phyloP scores from a whole-genome alignment of 257 asterid genomes.

The Capsicum rhomboideum region DNA sequence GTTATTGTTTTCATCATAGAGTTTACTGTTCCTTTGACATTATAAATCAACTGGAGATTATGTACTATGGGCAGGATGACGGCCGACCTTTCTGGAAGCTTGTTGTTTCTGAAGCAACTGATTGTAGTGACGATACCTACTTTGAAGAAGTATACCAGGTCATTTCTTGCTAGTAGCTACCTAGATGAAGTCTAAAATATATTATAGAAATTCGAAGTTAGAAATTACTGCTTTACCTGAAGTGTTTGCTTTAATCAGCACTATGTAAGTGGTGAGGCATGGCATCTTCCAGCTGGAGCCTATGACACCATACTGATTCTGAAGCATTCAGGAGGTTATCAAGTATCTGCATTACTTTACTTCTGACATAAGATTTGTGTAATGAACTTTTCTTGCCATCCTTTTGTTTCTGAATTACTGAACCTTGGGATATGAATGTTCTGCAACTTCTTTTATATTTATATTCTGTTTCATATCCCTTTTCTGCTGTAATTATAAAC shows the following conservation, averaged over 20 bases:
- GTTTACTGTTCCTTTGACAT: neutral
- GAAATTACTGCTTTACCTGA: neutral
- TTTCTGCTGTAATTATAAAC: too few species aligned
- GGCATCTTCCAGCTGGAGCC: conserved; percentile 94
- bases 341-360: conserved; percentile 16
- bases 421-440: conserved; percentile 11
- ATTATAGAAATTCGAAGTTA: neutral
- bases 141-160: conserved; percentile 94
- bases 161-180: neutral
- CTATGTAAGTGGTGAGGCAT: conserved; percentile 84
- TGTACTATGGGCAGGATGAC: conserved; percentile 53
- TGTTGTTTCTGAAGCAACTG: conserved; percentile 89
- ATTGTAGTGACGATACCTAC: conserved; percentile 44
- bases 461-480: too few species aligned
- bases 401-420: conserved; percentile 12
- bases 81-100: conserved; percentile 93
- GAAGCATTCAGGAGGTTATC: conserved; percentile 76
- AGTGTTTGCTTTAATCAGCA: conserved; percentile 33
- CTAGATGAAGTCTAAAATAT: neutral
- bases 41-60: conserved; percentile 1
- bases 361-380: neutral
- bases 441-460: too few species aligned
- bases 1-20: neutral
- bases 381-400: neutral
- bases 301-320: conserved; percentile 46